Evolutionary conservation across 495 filamentous ascomycete genomes (phyloP), one percentile per base, ranked within the genome.

Genomic region (Penicillium taxi): DNA sequence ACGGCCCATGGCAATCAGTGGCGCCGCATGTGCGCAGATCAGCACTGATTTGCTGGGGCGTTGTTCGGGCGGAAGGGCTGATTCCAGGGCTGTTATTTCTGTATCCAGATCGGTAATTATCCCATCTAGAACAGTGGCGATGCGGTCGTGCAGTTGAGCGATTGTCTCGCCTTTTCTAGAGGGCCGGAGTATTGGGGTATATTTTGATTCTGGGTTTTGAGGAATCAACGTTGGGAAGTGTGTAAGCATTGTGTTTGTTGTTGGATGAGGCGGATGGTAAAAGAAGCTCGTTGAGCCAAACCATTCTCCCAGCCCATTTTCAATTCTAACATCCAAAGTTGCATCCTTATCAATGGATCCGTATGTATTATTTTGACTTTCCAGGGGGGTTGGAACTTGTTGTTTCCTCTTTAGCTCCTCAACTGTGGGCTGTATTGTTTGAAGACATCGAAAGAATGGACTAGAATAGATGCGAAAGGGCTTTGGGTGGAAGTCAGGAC

Each of bases 361-460:
- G 7, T 39, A 13, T 1, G 16, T 20, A 29, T 13, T 5, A 11
- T 5, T n/a, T 7, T 28, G 34, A 26, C 14, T 31, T 20, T 3
- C 14, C 2, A 14, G 11, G 13, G 5, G 6, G 21, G 29, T 11
- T 37, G 29, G 0, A 18, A 16, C 23, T 20, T 39, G 29, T n/a
- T 56, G 49, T 32, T 35, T 34, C 37, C 57, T 47, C 32, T 61
- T 65, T 42, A 81, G 59, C 18, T 56, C 56, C 42, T 79, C 71
- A 8, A 84, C 72, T 15, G 76, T 73, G 0, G 89, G 88, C 35
- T 62, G 53, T 26, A 96, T 73, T 0, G 91, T 96, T 59, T 96
- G 85, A 13, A 96, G 64, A 56, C 91, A 98, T 36, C 91, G 77
- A 59, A 94, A 96, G 53, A 89, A 96, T 9, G 87, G 86, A 42